Percentiles rank a stretch among this genome's conserved stretches.
Evolutionary conservation across 441 rosid genomes (phyloP).

Genomic region (Geranium incanum): DNA sequence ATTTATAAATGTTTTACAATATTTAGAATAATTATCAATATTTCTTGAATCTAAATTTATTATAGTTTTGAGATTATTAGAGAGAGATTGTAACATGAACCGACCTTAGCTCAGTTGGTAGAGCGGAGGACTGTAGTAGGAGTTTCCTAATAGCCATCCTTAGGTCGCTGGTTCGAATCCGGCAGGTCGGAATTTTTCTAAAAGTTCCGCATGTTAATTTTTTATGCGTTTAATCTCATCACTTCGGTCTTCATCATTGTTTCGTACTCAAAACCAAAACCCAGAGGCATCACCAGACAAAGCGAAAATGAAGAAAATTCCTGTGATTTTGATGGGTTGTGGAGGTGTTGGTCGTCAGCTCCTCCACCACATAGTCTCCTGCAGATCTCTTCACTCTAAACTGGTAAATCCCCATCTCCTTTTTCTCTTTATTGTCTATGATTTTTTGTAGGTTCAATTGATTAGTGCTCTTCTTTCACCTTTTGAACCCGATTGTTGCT

Average conservation of each 20-base stretch:
- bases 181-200: no score
- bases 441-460: not conserved
- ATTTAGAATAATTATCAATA: no score
- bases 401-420: conserved; percentile 30
- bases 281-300: not conserved
- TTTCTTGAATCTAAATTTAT: no score
- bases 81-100: conserved; percentile 6
- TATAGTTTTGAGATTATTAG: no score
- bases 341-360: conserved; percentile 91
- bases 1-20: no score
- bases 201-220: no score
- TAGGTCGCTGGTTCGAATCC: conserved; percentile 5
- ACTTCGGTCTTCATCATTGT: not conserved
- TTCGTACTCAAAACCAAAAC: not conserved
- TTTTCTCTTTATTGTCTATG: not conserved
- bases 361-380: conserved; percentile 73
- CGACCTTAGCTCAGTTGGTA: conserved; percentile 76
- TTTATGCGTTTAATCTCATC: not conserved
- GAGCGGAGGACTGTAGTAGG: conserved; percentile 62
- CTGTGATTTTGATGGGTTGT: conserved; percentile 66
- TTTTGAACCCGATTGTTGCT: not conserved
- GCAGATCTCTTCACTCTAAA: conserved; percentile 68
- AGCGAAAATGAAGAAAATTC: conserved; percentile 48
- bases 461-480: not conserved
- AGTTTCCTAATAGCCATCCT: not conserved